Percentiles rank a stretch among this genome's conserved stretches.
phyloP scores from a whole-genome alignment of 2,329 filamentous ascomycete genomes.

The Beauveria caledonica region DNA sequence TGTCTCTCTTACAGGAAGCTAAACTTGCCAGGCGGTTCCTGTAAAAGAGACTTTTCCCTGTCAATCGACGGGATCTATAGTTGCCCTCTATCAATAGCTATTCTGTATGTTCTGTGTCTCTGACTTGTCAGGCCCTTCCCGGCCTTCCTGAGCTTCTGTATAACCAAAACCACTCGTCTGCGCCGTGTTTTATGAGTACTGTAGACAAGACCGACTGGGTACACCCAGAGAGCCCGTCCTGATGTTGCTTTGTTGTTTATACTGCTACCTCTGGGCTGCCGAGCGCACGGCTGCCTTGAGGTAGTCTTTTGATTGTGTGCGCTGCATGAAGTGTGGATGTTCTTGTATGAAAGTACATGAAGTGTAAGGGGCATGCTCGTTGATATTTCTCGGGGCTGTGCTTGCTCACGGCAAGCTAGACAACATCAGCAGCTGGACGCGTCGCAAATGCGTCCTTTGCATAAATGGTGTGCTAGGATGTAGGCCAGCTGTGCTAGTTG shows the following conservation, averaged over 20 bases:
- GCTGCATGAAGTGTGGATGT: conserved; percentile 5
- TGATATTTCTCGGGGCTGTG: conserved; percentile 3
- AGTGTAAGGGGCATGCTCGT: conserved; percentile 7
- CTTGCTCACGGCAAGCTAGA: conserved; percentile 5
- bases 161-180: conserved; percentile 19
- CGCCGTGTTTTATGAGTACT: conserved; percentile 8
- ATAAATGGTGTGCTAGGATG: conserved; percentile 4
- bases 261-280: conserved; percentile 1
- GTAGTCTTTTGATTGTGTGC: conserved; percentile 5
- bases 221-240: background rate
- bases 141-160: conserved; percentile 22
- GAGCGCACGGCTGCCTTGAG: background rate
- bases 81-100: conserved; percentile 3
- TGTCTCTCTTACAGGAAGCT: background rate
- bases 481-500: conserved; percentile 4
- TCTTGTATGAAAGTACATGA: conserved; percentile 2
- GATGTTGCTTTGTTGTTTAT: background rate
- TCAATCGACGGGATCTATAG: background rate
- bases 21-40: background rate
- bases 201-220: background rate
- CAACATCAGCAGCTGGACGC: background rate
- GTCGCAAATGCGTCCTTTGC: conserved; percentile 7
- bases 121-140: conserved; percentile 19
- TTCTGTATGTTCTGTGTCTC: conserved; percentile 22
- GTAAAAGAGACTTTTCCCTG: background rate